These are phyloP conservation scores for Lasiodiplodia sp. DNA, from an alignment of 2,329 filamentous ascomycete species.

Conservation along the genomic window DNA sequence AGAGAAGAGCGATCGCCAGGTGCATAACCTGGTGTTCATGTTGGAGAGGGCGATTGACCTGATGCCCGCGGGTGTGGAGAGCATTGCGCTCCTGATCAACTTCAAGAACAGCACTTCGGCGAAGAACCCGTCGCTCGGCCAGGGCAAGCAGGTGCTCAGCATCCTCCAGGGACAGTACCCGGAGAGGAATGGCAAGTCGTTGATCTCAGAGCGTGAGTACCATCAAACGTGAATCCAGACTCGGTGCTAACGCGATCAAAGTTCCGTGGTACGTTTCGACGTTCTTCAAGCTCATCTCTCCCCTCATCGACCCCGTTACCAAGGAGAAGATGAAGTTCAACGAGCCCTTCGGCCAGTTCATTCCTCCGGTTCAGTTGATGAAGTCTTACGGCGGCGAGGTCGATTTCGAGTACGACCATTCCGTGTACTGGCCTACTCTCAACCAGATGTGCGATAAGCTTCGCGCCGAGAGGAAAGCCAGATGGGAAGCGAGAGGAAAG, in stretches of 20 bases:
- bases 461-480: slow-evolving; percentile 66
- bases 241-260: slow-evolving; percentile 45
- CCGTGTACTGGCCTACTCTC: slow-evolving; percentile 86
- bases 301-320: slow-evolving; percentile 95
- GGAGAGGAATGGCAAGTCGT: slow-evolving; percentile 84
- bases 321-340: slow-evolving; percentile 97
- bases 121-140: slow-evolving; percentile 76
- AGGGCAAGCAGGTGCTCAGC: slow-evolving; percentile 82
- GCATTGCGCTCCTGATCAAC: slow-evolving; percentile 85
- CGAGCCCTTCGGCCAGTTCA: slow-evolving; percentile 83
- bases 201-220: slow-evolving; percentile 83
- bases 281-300: slow-evolving; percentile 95
- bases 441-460: slow-evolving; percentile 72
- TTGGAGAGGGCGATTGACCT: slow-evolving; percentile 87
- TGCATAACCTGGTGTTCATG: slow-evolving; percentile 96
- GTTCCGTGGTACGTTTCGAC: slow-evolving; percentile 90
- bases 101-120: slow-evolving; percentile 82
- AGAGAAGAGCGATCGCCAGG: slow-evolving; percentile 81
- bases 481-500: slow-evolving; percentile 84
- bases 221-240: not conserved
- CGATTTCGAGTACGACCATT: slow-evolving; percentile 91
- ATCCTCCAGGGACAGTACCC: slow-evolving; percentile 97
- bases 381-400: slow-evolving; percentile 78
- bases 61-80: slow-evolving; percentile 87
- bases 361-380: slow-evolving; percentile 84